phyloP scores from a whole-genome alignment of 257 asterid genomes.

The Datura wrightii region DNA sequence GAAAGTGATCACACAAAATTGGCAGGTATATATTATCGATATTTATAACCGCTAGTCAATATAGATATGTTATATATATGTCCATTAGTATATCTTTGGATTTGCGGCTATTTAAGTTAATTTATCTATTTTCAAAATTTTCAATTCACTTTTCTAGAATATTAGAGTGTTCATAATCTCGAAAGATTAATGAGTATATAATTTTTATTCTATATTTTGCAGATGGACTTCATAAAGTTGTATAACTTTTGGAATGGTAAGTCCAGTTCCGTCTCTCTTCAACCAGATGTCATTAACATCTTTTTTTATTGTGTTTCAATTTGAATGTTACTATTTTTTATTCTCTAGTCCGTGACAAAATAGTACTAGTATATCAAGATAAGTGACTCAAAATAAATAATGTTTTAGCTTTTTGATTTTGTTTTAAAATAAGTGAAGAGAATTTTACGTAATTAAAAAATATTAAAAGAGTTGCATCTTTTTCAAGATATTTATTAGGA shows the following conservation, averaged over 20 bases:
- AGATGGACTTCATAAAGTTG: conserved; percentile 69
- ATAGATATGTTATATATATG: too few relatives aligned
- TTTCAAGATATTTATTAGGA: too few relatives aligned
- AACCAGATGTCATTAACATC: not conserved
- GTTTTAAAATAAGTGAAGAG: too few relatives aligned
- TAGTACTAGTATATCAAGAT: not conserved
- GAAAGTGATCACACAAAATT: conserved; percentile 46
- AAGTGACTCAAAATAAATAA: too few relatives aligned
- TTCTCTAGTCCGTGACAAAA: not conserved
- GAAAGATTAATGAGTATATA: not conserved
- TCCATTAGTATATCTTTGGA: not conserved
- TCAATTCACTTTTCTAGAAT: not conserved
- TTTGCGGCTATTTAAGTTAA: not conserved
- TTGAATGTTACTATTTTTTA: too few relatives aligned
- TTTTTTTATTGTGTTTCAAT: not conserved
- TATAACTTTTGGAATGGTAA: conserved; percentile 69
- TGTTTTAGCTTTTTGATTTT: too few relatives aligned
- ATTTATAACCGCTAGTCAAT: not conserved
- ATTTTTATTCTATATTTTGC: conserved; percentile 27
- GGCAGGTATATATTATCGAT: conserved; percentile 50
- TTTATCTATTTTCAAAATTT: not conserved
- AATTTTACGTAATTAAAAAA: too few relatives aligned
- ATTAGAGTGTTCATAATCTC: not conserved
- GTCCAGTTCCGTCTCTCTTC: not conserved
- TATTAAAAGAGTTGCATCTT: too few relatives aligned